phyloP scores from a whole-genome alignment of 352 stramenopile species.

The Aphanomyces stellatus region DNA sequence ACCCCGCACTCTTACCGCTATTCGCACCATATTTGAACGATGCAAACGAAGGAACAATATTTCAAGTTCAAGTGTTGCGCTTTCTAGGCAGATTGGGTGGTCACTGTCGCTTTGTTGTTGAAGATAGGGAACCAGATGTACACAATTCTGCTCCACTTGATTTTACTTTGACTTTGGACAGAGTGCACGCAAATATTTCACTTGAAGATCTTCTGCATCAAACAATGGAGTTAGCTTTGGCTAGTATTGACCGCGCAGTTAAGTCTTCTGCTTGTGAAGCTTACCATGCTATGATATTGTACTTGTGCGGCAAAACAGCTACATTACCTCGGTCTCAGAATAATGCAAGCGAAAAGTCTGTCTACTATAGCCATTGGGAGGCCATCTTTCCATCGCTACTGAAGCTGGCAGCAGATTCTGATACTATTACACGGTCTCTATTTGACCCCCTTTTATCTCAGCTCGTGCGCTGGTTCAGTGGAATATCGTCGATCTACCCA shows the following conservation, averaged over 20 bases:
- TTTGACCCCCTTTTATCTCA: slow-evolving; percentile 73
- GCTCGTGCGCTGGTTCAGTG: slow-evolving; percentile 56
- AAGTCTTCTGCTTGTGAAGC: slow-evolving; percentile 56
- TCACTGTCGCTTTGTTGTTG: slow-evolving; percentile 34
- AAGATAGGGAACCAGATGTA: neutral
- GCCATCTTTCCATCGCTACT: slow-evolving; percentile 42
- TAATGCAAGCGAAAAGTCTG: slow-evolving; percentile 43
- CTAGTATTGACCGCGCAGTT: slow-evolving; percentile 45
- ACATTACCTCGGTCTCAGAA: slow-evolving; percentile 44
- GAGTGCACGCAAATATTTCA: slow-evolving; percentile 29
- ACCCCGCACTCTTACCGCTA: slow-evolving; percentile 36
- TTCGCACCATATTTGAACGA: slow-evolving; percentile 48
- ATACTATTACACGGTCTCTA: slow-evolving; percentile 58
- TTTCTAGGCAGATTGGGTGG: slow-evolving; percentile 50
- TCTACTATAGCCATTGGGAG: slow-evolving; percentile 52
- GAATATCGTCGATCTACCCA: slow-evolving; percentile 41
- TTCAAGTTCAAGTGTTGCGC: slow-evolving; percentile 54
- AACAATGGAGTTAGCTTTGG: slow-evolving; percentile 35
- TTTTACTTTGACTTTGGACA: slow-evolving; percentile 14
- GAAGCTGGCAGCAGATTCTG: slow-evolving; percentile 46
- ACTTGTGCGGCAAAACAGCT: slow-evolving; percentile 58
- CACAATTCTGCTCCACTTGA: slow-evolving; percentile 38
- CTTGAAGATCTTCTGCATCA: slow-evolving; percentile 44
- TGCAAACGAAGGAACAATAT: slow-evolving; percentile 24
- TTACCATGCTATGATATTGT: slow-evolving; percentile 61